Conservation (phyloP, 2,329 filamentous ascomycete genomes). For the Elsinoe arachidis region DNA sequence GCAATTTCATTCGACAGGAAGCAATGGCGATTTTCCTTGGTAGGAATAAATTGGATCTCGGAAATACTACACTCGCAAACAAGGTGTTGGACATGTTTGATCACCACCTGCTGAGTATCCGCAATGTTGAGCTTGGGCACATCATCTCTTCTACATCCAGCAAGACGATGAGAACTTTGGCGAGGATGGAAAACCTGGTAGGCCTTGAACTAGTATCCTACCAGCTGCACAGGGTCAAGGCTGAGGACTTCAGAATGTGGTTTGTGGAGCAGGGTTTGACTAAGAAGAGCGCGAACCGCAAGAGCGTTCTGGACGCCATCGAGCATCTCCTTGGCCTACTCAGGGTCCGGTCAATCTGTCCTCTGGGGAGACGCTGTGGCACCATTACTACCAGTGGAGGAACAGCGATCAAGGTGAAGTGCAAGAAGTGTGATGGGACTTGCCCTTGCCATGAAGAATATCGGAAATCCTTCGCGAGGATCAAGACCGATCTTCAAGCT, state of each 20-base stretch:
- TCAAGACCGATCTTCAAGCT: too few relatives aligned
- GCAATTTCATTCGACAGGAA: conserved; percentile 15
- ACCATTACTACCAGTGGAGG: too few relatives aligned
- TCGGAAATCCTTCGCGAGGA: too few relatives aligned
- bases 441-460: too few relatives aligned
- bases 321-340: too few relatives aligned
- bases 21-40: conserved; percentile 15
- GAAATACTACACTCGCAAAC: neutral
- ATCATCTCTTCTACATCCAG: neutral
- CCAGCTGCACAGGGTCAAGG: neutral
- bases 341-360: too few relatives aligned
- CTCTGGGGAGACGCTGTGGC: too few relatives aligned
- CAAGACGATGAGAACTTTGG: neutral
- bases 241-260: neutral
- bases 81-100: neutral
- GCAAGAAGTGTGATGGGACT: too few relatives aligned
- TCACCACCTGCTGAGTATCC: neutral
- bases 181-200: neutral
- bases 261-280: neutral
- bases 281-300: too few relatives aligned
- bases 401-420: too few relatives aligned
- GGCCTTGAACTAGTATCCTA: neutral
- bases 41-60: neutral
- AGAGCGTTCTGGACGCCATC: too few relatives aligned
- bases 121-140: neutral